Base-by-base conservation (phyloP, 495 filamentous ascomycete species). In the Filosporella fistucella region DNA sequence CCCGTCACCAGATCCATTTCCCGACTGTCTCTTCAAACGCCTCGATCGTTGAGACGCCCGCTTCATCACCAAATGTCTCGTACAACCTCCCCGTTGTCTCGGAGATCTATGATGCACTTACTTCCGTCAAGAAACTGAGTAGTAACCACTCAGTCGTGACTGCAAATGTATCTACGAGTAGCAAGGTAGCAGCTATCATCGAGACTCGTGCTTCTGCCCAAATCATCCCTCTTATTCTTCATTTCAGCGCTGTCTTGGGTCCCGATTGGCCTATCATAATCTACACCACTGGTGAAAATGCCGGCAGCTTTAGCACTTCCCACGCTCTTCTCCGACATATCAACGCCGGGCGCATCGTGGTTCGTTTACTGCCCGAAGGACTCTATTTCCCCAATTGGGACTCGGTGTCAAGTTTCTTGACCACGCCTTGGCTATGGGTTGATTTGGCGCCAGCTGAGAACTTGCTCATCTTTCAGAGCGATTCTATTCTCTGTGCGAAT, bases 201-300 rank as follows among this genome's bases (percentile, higher is more conserved):
- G 55, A 58, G 18, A 54, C 55, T 6, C 51, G 55, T 3, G 4
- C 14, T 12, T 44, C 38, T 24, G 50, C n/a, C 10, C 41, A 17
- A 8, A 17, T 59, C 20, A 42, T 59, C 25, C 56, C 56, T 1
- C 45, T 59, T 1, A 34, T 59, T 20, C 39, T 66, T 1, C 63
- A 66, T 38, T 66, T 66, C 51, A 42, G 44, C n/a, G 26, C 59
- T n/a, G 59, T 66, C 10, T 52, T 66, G n/a, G 61, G 61, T 0
- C 56, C 61, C 9, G 50, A 52, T 25, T 66, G 63, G 63, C 54
- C 58, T 16, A 32, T 66, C 1, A 40, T 62, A 3, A 53, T 65
- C 29, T 65, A 56, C 42, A 63, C 62, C 1, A 16, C 28, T 9
- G 33, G 42, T 3, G 50, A 54, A 18, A 52, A 47, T 45, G 45